Evolutionary conservation across 257 asterid species (phyloP).

Genomic region (Solanum boliviense): DNA sequence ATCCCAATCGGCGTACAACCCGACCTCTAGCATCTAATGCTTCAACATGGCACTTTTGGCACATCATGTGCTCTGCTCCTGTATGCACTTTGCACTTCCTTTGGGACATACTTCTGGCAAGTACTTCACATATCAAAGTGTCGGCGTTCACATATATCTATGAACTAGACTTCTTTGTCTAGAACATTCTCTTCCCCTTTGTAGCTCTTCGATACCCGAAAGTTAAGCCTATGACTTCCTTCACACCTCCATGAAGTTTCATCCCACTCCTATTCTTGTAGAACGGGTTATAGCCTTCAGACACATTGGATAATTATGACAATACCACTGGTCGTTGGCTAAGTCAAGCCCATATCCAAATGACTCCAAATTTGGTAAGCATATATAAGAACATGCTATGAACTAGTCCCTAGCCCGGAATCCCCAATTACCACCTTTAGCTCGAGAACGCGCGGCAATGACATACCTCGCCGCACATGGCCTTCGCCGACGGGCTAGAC

Average conservation of each 20-base stretch:
- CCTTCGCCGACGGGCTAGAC: too few species aligned
- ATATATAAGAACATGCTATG: neutral
- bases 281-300: neutral
- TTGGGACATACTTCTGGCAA: neutral
- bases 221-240: neutral
- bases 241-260: neutral
- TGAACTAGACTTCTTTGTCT: neutral
- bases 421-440: neutral
- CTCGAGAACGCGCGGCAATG: neutral
- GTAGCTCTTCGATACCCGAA: neutral
- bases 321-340: neutral
- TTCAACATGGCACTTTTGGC: neutral
- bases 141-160: neutral
- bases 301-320: neutral
- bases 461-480: neutral
- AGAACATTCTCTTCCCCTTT: neutral
- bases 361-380: neutral
- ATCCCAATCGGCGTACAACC: neutral
- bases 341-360: neutral
- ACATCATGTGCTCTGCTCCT: neutral
- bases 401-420: neutral
- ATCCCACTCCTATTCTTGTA: neutral
- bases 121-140: neutral
- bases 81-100: neutral
- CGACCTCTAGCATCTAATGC: neutral